Conservation (phyloP, 257 asterid genomes). For the Jaltomata sinuosa region DNA sequence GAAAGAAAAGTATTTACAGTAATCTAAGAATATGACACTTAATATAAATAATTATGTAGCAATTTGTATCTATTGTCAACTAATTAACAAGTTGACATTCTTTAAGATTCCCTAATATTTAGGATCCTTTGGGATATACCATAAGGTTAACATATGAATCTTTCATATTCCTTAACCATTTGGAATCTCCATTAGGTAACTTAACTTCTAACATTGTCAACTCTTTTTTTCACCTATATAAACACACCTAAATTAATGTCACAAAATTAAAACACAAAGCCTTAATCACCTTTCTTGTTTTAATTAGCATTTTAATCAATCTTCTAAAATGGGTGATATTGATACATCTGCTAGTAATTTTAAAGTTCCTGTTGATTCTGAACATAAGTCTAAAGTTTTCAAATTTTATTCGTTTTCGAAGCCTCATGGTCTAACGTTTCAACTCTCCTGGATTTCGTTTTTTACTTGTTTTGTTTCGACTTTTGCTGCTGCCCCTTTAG, state of each 20-base stretch:
- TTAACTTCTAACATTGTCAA: constrained; percentile 14
- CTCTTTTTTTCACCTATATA: constrained; percentile 17
- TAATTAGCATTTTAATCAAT: neutral
- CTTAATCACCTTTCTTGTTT: neutral
- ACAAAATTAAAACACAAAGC: neutral
- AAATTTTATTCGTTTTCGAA: constrained; percentile 19
- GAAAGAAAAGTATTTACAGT: too few relatives aligned
- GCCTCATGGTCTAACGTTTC: constrained; percentile 24
- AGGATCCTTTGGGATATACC: constrained; percentile 27
- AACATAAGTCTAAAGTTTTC: constrained; percentile 19
- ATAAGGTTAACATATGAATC: constrained; percentile 14
- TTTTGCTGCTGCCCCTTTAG: constrained; percentile 22
- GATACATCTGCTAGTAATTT: constrained; percentile 14
- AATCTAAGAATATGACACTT: neutral
- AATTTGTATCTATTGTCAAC: neutral
- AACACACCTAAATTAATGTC: neutral
- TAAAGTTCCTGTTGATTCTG: constrained; percentile 20
- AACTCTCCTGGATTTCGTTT: constrained; percentile 21
- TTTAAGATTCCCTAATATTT: neutral
- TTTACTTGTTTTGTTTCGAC: constrained; percentile 23
- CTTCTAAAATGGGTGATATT: neutral
- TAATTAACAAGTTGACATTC: neutral
- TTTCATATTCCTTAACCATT: constrained; percentile 4
- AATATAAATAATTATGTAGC: neutral
- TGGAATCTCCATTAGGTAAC: constrained; percentile 7